Conservation (phyloP, 202 grass and related monocot species). For the Schoenoplectus triqueter region DNA sequence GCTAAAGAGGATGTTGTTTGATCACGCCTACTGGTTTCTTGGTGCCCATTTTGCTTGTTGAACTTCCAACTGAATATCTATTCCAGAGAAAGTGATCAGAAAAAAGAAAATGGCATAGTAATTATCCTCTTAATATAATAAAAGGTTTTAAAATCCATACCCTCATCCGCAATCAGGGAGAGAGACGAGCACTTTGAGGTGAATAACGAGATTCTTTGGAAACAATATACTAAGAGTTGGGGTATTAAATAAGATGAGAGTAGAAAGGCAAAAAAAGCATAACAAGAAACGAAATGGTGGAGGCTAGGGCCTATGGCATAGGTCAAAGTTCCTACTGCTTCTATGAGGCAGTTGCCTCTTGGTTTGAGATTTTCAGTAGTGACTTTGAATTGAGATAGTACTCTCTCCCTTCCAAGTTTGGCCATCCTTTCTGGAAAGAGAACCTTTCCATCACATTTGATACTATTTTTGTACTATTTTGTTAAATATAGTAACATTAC, state of each 20-base stretch:
- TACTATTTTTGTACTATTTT: conserved; percentile 13
- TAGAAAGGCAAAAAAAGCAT: background rate
- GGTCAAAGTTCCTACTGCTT: conserved; percentile 29
- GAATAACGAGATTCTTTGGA: conserved; percentile 24
- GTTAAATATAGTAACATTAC: conserved; percentile 7
- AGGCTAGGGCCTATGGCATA: conserved; percentile 40
- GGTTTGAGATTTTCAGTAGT: conserved; percentile 24
- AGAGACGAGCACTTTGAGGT: conserved; percentile 33
- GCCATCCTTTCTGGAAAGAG: conserved; percentile 1
- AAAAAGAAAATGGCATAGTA: too few relatives aligned
- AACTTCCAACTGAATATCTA: conserved; percentile 83
- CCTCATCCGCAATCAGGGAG: conserved; percentile 36
- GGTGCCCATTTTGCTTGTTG: conserved; percentile 63
- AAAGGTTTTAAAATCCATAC: conserved; percentile 40
- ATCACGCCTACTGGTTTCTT: conserved; percentile 45
- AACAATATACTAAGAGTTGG: conserved; percentile 11
- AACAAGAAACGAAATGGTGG: conserved; percentile 24
- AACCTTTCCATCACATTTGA: background rate
- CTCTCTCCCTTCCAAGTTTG: conserved; percentile 31
- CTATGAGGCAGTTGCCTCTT: conserved; percentile 2
- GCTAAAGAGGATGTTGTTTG: conserved; percentile 37
- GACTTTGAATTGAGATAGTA: conserved; percentile 6
- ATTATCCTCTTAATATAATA: background rate
- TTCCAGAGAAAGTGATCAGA: conserved; percentile 4
- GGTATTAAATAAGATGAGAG: conserved; percentile 12